phyloP scores from a whole-genome alignment of 495 filamentous ascomycete species.

The Penicillium cataractarum region DNA sequence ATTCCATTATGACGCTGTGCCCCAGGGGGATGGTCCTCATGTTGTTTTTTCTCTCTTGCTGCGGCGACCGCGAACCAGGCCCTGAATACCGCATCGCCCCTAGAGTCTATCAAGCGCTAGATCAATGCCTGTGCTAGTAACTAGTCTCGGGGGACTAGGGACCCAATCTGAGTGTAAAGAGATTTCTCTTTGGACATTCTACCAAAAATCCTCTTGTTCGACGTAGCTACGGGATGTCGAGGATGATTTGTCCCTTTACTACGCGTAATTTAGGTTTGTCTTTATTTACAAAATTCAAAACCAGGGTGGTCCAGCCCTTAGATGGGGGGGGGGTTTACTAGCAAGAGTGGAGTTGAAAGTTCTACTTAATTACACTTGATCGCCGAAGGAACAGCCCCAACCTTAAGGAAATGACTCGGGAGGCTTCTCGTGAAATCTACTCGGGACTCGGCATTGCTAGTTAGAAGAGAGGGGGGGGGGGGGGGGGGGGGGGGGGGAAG shows the following conservation, averaged over 20 bases:
- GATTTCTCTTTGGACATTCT: neutral
- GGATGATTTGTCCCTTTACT: neutral
- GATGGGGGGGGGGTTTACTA: neutral
- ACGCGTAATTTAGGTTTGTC: neutral
- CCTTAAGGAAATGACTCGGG: constrained; percentile 20
- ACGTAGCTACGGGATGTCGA: neutral
- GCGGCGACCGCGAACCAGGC: constrained; percentile 11
- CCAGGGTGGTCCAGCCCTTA: neutral
- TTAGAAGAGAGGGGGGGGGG: neutral
- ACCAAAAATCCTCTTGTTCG: neutral
- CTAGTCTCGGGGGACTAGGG: constrained; percentile 12
- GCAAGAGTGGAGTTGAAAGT: neutral
- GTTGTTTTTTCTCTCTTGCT: constrained; percentile 4
- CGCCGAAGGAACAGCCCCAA: constrained; percentile 21
- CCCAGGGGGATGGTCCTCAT: constrained; percentile 7
- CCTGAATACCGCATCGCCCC: neutral
- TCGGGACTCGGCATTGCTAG: neutral
- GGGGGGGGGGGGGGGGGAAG: neutral
- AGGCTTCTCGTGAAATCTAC: neutral
- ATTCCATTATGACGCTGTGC: neutral
- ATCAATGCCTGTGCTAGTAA: constrained; percentile 12
- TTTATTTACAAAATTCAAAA: neutral
- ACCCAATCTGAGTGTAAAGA: constrained; percentile 5
- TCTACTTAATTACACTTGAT: constrained; percentile 1
- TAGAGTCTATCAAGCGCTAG: constrained; percentile 25